These are phyloP conservation scores for Trypanosoma brucei DNA, from an alignment of 208 protist species.

Conservation along the genomic window DNA sequence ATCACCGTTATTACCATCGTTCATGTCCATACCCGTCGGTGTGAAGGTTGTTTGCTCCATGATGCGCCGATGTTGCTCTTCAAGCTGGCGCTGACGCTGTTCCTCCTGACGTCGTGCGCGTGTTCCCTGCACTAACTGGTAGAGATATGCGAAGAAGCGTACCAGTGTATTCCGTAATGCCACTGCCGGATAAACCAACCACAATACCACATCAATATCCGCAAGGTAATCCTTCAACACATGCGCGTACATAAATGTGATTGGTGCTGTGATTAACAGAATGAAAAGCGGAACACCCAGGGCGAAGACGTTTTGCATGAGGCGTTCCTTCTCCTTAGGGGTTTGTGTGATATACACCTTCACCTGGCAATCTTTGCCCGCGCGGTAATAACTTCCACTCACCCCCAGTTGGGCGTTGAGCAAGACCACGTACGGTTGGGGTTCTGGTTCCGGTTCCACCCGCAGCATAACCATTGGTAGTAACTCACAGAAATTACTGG, in stretches of 20 bases:
- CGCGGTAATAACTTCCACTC: not conserved
- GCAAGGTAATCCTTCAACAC: slow-evolving; percentile 39
- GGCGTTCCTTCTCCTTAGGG: slow-evolving; percentile 10
- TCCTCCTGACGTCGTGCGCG: slow-evolving; percentile 18
- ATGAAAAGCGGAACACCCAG: slow-evolving; percentile 47
- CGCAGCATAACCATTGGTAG: slow-evolving; percentile 49
- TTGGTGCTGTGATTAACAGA: slow-evolving; percentile 46
- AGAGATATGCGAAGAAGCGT: slow-evolving; percentile 2
- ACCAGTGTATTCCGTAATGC: slow-evolving; percentile 30
- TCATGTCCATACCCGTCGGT: not conserved
- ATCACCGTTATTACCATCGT: not conserved
- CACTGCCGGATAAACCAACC: slow-evolving; percentile 43
- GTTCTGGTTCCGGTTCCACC: slow-evolving; percentile 14
- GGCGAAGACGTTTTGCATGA: slow-evolving; percentile 38
- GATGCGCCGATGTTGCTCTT: slow-evolving; percentile 20
- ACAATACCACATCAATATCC: slow-evolving; percentile 47
- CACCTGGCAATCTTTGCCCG: slow-evolving; percentile 26
- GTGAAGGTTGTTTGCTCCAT: slow-evolving; percentile 9
- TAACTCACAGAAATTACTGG: slow-evolving; percentile 50
- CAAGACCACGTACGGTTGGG: slow-evolving; percentile 35
- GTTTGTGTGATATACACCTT: slow-evolving; percentile 39
- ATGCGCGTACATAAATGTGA: slow-evolving; percentile 36
- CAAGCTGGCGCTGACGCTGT: slow-evolving; percentile 19
- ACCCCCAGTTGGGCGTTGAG: slow-evolving; percentile 14
- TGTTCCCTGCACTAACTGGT: slow-evolving; percentile 5